phyloP scores from a whole-genome alignment of 2,329 filamentous ascomycete genomes.

The Talaromyces funiculosus region DNA sequence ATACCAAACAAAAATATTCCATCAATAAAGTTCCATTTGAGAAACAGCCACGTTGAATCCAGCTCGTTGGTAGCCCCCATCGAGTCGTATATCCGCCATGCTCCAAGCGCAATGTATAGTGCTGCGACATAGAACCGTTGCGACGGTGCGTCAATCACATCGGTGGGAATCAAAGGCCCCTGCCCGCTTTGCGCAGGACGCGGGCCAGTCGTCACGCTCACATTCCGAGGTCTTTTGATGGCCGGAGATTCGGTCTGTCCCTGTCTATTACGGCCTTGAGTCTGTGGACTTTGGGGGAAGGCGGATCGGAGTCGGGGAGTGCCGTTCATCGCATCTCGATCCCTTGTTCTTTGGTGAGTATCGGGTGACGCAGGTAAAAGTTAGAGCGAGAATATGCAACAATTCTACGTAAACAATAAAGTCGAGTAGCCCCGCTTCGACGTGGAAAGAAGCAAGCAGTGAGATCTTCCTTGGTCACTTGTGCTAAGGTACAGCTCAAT shows the following conservation, averaged over 20 bases:
- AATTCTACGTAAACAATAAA: background rate
- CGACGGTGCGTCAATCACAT: constrained; percentile 79
- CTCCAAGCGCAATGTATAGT: constrained; percentile 69
- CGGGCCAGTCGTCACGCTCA: constrained; percentile 18
- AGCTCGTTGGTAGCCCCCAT: constrained; percentile 72
- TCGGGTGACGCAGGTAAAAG: background rate
- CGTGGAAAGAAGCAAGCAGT: background rate
- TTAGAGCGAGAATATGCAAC: background rate
- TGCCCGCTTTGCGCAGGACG: constrained; percentile 22
- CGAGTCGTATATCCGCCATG: constrained; percentile 86
- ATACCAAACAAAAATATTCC: constrained; percentile 80
- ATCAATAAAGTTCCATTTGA: constrained; percentile 91
- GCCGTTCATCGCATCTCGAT: constrained; percentile 68
- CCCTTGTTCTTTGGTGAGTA: background rate
- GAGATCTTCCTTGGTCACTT: background rate
- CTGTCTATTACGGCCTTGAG: constrained; percentile 25
- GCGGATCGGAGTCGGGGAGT: constrained; percentile 79
- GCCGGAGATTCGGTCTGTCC: constrained; percentile 20
- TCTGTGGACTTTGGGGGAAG: constrained; percentile 68
- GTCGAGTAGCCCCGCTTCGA: constrained; percentile 1
- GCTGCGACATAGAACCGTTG: constrained; percentile 82
- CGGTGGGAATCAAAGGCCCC: constrained; percentile 69
- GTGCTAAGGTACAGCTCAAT: background rate
- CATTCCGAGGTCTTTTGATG: constrained; percentile 20
- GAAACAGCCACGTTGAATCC: constrained; percentile 80